Percentiles rank a stretch among this genome's conserved stretches.
phyloP scores from a whole-genome alignment of 2,329 filamentous ascomycete genomes.

The Beauveria rudraprayagi region DNA sequence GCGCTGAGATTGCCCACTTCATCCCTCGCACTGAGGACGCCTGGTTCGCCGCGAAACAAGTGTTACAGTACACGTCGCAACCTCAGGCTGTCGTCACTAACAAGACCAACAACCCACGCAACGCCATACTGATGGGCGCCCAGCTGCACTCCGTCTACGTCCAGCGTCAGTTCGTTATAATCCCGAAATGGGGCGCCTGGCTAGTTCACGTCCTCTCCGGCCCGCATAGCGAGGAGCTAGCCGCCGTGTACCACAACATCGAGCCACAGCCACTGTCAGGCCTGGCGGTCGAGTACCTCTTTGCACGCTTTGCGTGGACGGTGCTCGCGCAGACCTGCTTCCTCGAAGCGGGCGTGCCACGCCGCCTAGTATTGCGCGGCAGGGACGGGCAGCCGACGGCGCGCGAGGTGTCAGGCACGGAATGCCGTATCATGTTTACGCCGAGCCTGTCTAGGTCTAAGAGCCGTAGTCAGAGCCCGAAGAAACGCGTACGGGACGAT shows the following conservation, averaged over 20 bases:
- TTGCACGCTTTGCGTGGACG: background rate
- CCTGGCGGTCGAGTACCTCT: background rate
- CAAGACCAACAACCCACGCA: background rate
- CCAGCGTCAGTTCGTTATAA: background rate
- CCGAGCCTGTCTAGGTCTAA: background rate
- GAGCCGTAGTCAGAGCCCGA: background rate
- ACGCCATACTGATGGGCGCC: background rate
- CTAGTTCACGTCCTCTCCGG: background rate
- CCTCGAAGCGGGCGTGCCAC: background rate
- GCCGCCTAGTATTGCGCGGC: background rate
- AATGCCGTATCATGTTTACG: background rate
- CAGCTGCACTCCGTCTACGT: background rate
- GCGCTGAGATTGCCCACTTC: background rate
- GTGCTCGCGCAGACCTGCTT: background rate
- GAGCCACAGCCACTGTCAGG: background rate
- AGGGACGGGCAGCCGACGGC: background rate
- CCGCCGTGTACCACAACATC: background rate
- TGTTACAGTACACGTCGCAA: background rate
- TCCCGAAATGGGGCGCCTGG: conserved; percentile 1
- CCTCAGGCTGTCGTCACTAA: background rate
- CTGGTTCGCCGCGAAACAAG: background rate
- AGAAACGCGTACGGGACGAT: background rate
- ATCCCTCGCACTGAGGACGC: background rate
- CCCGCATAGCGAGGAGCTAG: background rate
- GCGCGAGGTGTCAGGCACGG: background rate